phyloP scores from a whole-genome alignment of 768 basidiomycete genomes.

The Termitomyces sp. region DNA sequence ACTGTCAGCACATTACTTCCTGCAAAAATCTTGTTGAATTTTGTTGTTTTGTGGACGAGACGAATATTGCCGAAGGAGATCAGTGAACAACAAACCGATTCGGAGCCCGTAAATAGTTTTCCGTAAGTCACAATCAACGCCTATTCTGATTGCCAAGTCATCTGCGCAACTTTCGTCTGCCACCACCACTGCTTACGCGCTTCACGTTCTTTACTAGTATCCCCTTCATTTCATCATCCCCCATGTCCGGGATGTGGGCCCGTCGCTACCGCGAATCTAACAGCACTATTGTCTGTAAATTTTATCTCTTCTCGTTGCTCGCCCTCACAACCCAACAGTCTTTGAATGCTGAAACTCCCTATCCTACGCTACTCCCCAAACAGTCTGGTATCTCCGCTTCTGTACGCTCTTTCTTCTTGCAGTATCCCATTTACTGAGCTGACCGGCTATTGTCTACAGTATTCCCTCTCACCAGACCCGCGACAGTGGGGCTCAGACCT shows the following conservation, averaged over 20 bases:
- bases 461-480: constrained; percentile 50
- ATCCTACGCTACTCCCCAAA: constrained; percentile 13
- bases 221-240: not conserved
- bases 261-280: constrained; percentile 12
- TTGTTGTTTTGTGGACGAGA: not conserved
- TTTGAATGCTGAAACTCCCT: constrained; percentile 18
- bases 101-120: constrained; percentile 1
- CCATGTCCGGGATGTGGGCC: constrained; percentile 13
- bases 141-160: not conserved
- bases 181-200: not conserved
- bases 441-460: constrained; percentile 27
- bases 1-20: not conserved
- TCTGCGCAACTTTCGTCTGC: constrained; percentile 1
- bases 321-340: constrained; percentile 6
- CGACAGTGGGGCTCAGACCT: constrained; percentile 49
- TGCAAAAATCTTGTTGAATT: not conserved
- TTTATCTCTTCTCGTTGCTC: not conserved
- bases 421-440: not conserved
- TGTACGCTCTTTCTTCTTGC: not conserved
- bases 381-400: constrained; percentile 15
- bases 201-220: constrained; percentile 6
- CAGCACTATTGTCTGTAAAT: constrained; percentile 12
- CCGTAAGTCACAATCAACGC: constrained; percentile 9
- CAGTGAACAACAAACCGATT: not conserved
- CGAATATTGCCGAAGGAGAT: not conserved